These are phyloP conservation scores for Closterium sp. DNA, from an alignment of 139 green algal genomes.

Conservation along the genomic window DNA sequence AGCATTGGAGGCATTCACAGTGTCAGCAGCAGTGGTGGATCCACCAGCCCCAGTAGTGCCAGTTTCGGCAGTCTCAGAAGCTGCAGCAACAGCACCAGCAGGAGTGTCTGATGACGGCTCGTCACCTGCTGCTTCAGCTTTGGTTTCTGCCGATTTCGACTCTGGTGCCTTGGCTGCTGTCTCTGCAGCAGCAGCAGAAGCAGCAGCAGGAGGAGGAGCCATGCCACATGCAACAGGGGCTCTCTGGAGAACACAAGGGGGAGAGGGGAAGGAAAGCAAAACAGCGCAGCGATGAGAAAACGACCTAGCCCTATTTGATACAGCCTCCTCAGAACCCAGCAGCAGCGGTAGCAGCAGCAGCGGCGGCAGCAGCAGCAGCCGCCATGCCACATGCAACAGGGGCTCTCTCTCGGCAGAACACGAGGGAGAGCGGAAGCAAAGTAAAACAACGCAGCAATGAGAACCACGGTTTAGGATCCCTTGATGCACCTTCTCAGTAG, in stretches of 20 bases:
- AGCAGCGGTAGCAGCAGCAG: neutral
- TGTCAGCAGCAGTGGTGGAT: neutral
- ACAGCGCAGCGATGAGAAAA: neutral
- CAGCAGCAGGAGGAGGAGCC: neutral
- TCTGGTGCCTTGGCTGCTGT: neutral
- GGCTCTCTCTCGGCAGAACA: too few species aligned
- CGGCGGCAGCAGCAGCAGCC: neutral
- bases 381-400: neutral
- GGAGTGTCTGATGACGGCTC: too few species aligned
- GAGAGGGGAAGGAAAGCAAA: neutral
- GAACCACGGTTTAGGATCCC: too few species aligned
- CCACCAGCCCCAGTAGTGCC: neutral
- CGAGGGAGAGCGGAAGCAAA: too few species aligned
- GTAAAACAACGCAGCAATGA: too few species aligned
- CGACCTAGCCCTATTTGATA: too few species aligned
- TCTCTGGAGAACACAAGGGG: neutral
- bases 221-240: neutral
- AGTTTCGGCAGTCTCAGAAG: neutral
- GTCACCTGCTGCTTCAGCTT: neutral
- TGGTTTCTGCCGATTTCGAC: neutral
- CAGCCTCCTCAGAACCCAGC: too few species aligned
- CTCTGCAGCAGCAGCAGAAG: neutral
- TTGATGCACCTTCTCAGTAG: too few species aligned
- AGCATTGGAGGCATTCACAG: too few species aligned
- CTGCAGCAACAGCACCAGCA: neutral